phyloP scores from a whole-genome alignment of 1,284 basidiomycete species.

The Austroboletus novae-zelandiae region DNA sequence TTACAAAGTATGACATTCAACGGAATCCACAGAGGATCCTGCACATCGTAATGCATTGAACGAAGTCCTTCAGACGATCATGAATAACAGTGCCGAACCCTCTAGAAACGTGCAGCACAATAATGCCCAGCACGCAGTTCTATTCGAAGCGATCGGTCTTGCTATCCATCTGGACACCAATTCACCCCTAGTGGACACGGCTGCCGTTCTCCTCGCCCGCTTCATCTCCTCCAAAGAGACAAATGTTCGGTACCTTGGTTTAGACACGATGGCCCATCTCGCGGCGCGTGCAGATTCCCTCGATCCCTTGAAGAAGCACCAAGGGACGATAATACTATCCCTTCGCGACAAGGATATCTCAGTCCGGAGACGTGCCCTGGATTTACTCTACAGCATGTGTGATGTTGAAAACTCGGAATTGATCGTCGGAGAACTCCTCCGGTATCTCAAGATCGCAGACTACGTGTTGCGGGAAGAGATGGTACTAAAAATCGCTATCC shows the following conservation, averaged over 20 bases:
- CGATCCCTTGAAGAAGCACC: slow-evolving; percentile 92
- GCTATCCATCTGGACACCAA: slow-evolving; percentile 96
- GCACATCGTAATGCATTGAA: slow-evolving; percentile 77
- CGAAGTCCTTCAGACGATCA: slow-evolving; percentile 85
- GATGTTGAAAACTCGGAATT: slow-evolving; percentile 93
- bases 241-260: slow-evolving; percentile 95
- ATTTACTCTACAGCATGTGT: slow-evolving; percentile 98
- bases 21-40: slow-evolving; percentile 65
- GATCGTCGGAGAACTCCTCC: slow-evolving; percentile 92
- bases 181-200: slow-evolving; percentile 85
- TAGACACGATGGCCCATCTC: slow-evolving; percentile 98
- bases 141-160: slow-evolving; percentile 97
- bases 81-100: slow-evolving; percentile 90
- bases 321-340: slow-evolving; percentile 92
- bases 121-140: slow-evolving; percentile 96
- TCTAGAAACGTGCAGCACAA: slow-evolving; percentile 97
- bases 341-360: slow-evolving; percentile 97
- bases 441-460: slow-evolving; percentile 92
- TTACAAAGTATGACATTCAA: slow-evolving; percentile 1
- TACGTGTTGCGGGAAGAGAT: slow-evolving; percentile 96
- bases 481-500: slow-evolving; percentile 97
- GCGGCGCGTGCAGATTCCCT: slow-evolving; percentile 91
- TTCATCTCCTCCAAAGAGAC: slow-evolving; percentile 99
- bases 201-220: slow-evolving; percentile 89
- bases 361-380: slow-evolving; percentile 90